Evolutionary conservation across 176 grass and related monocot species (phyloP), one percentile per base, ranked within the genome.

Genomic region (Bolboschoenus planiculmis): DNA sequence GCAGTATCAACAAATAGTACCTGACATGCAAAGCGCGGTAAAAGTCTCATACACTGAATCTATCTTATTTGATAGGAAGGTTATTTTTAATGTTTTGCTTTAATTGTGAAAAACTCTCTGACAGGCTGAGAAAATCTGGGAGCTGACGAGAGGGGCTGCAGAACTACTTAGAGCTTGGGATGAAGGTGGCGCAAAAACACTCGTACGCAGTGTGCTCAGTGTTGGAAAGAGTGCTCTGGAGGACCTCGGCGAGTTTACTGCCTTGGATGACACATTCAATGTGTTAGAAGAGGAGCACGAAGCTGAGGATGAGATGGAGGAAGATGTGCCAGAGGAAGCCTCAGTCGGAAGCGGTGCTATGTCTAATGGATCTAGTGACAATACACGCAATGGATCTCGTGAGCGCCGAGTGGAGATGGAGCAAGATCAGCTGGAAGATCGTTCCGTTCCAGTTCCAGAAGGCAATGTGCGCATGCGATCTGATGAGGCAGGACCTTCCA

Each of bases 91-190:
- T 6, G 6, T 42, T 44, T 71, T 71, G 8, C 9, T 43, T 43
- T 23, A 71, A 43, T 43, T 43, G 36, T 23, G 11, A 21, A 43
- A 20, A 65, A 34, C 14, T 65, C 61, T 65, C 37, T 71, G 7
- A 43, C 37, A 71, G 37, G 66, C 66, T 71, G 66, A 71, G 36
- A 44, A 71, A 71, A 71, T 71, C 2, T 71, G 66, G 66, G 37
- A 44, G 37, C 20, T 71, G n/a, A 44, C 65, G 1, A 70, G 65
- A 40, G 36, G 65, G 0, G 36, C 65, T 70, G 65, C 66, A 21
- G 20, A 71, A 71, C 66, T 71, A 43, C 66, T 71, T 2, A n/a
- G 66, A 23, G 37, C 36, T 71, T 71, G 66, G 66, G 18, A 71
- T 1, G 20, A 71, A 71, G 66, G n/a, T 71, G 66, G n/a, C 24